phyloP scores from a whole-genome alignment of 345 rosid species.

The Arabis hirsuta region DNA sequence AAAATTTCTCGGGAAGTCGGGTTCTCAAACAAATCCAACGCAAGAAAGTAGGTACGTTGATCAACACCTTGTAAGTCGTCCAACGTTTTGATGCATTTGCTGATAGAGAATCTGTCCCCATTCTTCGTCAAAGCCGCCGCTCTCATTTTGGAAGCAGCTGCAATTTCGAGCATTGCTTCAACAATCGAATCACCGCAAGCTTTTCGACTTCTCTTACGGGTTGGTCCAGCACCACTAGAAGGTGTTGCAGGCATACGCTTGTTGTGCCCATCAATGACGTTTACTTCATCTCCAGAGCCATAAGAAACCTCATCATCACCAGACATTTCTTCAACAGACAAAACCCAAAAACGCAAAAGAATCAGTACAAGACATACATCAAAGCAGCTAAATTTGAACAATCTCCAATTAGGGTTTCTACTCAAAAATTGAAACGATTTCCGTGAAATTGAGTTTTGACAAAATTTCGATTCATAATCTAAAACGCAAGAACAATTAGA shows the following conservation, averaged over 20 bases:
- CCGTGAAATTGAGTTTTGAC: too few relatives aligned
- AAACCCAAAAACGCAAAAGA: background rate
- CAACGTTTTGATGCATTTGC: slow-evolving; percentile 82
- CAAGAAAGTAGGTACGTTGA: slow-evolving; percentile 62
- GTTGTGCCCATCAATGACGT: slow-evolving; percentile 30
- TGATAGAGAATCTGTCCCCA: slow-evolving; percentile 74
- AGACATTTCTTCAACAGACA: slow-evolving; percentile 37
- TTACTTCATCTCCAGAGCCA: slow-evolving; percentile 41
- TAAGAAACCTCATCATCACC: slow-evolving; percentile 40
- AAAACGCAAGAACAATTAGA: too few relatives aligned
- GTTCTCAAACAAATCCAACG: slow-evolving; percentile 82
- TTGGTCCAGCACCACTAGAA: slow-evolving; percentile 29
- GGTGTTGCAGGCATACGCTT: slow-evolving; percentile 16
- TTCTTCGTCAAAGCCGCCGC: slow-evolving; percentile 67
- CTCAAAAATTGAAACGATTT: too few relatives aligned
- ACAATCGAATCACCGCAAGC: slow-evolving; percentile 84
- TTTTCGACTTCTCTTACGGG: slow-evolving; percentile 68
- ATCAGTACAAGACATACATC: background rate
- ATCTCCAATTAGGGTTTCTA: too few relatives aligned
- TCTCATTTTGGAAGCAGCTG: slow-evolving; percentile 82
- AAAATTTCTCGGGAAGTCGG: slow-evolving; percentile 69
- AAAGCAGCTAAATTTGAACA: too few relatives aligned
- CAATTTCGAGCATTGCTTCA: slow-evolving; percentile 92
- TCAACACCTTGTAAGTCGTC: slow-evolving; percentile 82
- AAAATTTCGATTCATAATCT: too few relatives aligned